phyloP scores from a whole-genome alignment of 2,329 filamentous ascomycete species.

The Dissoconium aciculare region DNA sequence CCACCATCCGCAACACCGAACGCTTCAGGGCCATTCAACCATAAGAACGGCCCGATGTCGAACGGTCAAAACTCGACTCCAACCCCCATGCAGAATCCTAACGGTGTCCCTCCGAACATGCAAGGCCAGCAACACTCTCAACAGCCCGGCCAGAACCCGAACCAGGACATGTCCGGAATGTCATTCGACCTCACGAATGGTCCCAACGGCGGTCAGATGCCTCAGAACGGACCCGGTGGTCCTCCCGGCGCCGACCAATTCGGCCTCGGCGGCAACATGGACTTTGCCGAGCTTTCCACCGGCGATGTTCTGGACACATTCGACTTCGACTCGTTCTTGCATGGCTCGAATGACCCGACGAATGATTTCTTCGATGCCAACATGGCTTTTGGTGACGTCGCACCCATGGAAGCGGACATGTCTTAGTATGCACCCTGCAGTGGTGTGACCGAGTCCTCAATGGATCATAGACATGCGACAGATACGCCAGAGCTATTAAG shows the following conservation, averaged over 20 bases:
- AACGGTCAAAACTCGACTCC: neutral
- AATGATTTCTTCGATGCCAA: conserved; percentile 26
- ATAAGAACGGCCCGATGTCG: neutral
- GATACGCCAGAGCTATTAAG: too few relatives aligned
- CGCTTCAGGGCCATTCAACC: conserved; percentile 18
- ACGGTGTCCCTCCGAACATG: conserved; percentile 21
- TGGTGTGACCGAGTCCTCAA: neutral
- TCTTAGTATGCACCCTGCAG: conserved; percentile 7
- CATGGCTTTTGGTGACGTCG: conserved; percentile 23
- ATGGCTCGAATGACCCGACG: conserved; percentile 36
- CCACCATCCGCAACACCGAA: conserved; percentile 35
- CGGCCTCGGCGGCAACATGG: conserved; percentile 24
- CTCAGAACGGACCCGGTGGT: conserved; percentile 26
- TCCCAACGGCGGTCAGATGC: conserved; percentile 8
- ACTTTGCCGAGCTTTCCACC: conserved; percentile 34
- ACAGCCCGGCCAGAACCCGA: conserved; percentile 14
- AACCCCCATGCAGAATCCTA: conserved; percentile 23
- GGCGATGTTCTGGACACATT: conserved; percentile 53
- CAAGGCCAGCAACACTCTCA: conserved; percentile 21
- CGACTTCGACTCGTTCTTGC: conserved; percentile 53
- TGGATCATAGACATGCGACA: too few relatives aligned
- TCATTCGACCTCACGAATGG: conserved; percentile 22
- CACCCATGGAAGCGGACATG: conserved; percentile 11
- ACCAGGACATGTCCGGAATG: conserved; percentile 7
- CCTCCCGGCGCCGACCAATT: conserved; percentile 25